Base-by-base conservation (phyloP, 257 asterid genomes). In the Nicotiana tomentosiformis region DNA sequence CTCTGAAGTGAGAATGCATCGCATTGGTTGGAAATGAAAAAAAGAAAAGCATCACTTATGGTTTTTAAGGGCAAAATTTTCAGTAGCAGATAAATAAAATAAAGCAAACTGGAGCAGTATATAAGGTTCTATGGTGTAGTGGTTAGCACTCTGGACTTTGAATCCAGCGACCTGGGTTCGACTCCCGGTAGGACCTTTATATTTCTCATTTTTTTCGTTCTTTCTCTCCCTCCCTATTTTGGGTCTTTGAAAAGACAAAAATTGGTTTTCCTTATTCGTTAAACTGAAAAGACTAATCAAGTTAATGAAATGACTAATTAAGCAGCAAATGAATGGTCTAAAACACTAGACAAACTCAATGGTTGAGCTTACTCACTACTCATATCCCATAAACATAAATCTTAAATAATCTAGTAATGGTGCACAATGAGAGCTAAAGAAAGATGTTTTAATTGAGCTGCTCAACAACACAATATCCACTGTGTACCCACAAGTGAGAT, bases 141-240 rank as follows among this genome's bases (percentile, higher is more conserved):
- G 98, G 97, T 93, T 93, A 95, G 97, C 98, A 94, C 99, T 95
- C 96, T 92, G 95, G 97, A 95, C 96, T 95, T 95, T 95, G 98
- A 95, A 95, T 93, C 97, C 97, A 91, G 96, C 95, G 96, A 95
- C 97, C 97, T 93, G 98, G 99, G 99, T 94, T 95, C 94, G 97
- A 94, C 60, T 55, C 60, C 60, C n/a, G 60, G 60, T 14, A 55
- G 60, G 33, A 1, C 66, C 66, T n/a, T 61, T 1, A 0, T 20
- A 7, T 17, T 18, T 7, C 0, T 20, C 3, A 8, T 10, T 0
- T 5, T 56, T 56, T 56, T 56, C 1, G 2, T 56, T 55, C 2
- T 55, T 55, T 1, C 20, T 8, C 20, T 16, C 20, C 5, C 20
- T 16, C 9, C 5, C 20, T 55, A 55, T 15, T 15, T 4, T 55